Evolutionary conservation across 305 asterid genomes (phyloP).

Genomic region (Fraxinus velutina): DNA sequence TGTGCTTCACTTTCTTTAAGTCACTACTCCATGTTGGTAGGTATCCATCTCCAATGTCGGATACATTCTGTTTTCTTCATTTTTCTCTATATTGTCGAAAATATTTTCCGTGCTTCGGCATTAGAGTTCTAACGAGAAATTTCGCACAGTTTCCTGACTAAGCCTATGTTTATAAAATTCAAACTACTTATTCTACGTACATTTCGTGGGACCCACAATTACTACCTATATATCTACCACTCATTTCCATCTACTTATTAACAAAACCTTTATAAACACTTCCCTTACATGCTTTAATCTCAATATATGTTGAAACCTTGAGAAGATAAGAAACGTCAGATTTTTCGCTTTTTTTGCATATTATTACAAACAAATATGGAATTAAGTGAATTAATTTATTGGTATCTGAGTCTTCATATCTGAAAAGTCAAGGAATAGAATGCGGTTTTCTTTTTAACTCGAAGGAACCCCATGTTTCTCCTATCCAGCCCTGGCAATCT

Average conservation of each 20-base stretch:
- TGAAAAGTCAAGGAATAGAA: background rate
- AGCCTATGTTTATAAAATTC: background rate
- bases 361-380: background rate
- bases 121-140: background rate
- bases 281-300: background rate
- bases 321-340: background rate
- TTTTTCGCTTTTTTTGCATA: background rate
- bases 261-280: background rate
- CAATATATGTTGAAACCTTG: background rate
- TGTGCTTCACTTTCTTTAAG: slow-evolving; percentile 73
- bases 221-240: background rate
- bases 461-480: background rate
- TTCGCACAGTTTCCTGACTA: background rate
- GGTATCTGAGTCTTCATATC: background rate
- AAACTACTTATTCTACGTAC: background rate
- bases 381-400: background rate
- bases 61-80: slow-evolving; percentile 1
- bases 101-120: background rate
- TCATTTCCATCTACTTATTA: background rate
- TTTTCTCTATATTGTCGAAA: slow-evolving; percentile 10
- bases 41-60: slow-evolving; percentile 24
- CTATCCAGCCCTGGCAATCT: background rate
- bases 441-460: background rate
- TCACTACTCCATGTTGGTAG: slow-evolving; percentile 61
- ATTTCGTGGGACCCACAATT: background rate